phyloP scores from a whole-genome alignment of 1,284 basidiomycete genomes.

The Cystobasidiaceae sp. region DNA sequence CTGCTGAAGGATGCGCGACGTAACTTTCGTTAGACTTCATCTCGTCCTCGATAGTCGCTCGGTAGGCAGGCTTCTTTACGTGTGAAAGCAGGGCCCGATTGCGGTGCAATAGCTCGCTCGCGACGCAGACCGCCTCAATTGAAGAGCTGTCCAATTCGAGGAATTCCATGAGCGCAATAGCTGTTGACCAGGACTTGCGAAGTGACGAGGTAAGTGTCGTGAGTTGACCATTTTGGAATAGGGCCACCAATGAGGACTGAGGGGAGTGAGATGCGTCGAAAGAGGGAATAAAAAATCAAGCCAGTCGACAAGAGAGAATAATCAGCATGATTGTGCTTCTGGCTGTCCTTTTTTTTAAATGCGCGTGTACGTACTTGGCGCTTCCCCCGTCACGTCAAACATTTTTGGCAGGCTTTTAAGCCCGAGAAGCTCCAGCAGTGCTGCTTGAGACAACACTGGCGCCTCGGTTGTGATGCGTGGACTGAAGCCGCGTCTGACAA shows the following conservation, averaged over 20 bases:
- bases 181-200: constrained; percentile 14
- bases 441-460: constrained; percentile 6
- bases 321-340: not conserved
- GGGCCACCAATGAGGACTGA: constrained; percentile 27
- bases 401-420: constrained; percentile 1
- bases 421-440: not conserved
- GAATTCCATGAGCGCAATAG: constrained; percentile 20
- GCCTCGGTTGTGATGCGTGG: constrained; percentile 10
- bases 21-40: not conserved
- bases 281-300: not conserved
- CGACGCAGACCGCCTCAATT: not conserved
- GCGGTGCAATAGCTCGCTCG: not conserved
- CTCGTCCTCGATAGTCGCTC: not conserved
- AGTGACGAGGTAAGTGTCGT: constrained; percentile 30
- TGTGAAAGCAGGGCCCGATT: not conserved
- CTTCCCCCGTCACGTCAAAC: constrained; percentile 18
- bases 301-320: not conserved
- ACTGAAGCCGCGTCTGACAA: constrained; percentile 14
- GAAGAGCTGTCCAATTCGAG: constrained; percentile 29
- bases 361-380: constrained; percentile 2
- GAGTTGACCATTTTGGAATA: constrained; percentile 18
- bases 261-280: no score
- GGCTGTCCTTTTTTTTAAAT: no score
- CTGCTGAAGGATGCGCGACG: not conserved
- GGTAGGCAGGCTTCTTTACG: not conserved